Percentiles rank a stretch among this genome's conserved stretches.
These are phyloP conservation scores for Rhodomyrtus psidioides DNA, from an alignment of 441 rosid species.

Conservation along the genomic window DNA sequence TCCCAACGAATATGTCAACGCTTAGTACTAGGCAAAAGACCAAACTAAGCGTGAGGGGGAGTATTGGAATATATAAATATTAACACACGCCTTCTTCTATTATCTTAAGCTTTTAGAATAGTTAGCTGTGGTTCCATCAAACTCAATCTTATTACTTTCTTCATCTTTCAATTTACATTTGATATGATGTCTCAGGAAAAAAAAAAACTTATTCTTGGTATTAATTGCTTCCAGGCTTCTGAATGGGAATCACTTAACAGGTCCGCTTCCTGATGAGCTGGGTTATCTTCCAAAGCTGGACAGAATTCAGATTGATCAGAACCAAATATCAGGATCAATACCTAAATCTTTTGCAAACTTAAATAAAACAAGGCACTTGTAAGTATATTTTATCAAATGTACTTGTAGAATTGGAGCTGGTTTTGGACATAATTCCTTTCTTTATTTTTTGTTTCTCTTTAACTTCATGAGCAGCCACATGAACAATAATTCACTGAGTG, in stretches of 20 bases:
- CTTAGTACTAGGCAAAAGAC: no score
- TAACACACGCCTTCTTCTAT: no score
- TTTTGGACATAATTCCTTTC: background rate
- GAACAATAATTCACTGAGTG: constrained; percentile 96
- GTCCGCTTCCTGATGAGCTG: constrained; percentile 80
- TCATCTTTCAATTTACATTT: background rate
- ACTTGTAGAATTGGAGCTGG: background rate
- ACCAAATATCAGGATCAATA: constrained; percentile 67
- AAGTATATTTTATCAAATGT: constrained; percentile 28
- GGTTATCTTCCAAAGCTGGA: constrained; percentile 80
- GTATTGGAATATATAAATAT: no score
- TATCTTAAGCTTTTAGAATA: no score
- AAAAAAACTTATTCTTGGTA: constrained; percentile 1
- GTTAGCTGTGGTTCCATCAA: no score
- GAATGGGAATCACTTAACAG: constrained; percentile 74
- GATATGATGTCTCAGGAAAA: background rate
- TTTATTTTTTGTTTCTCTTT: constrained; percentile 8
- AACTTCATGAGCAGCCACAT: constrained; percentile 64
- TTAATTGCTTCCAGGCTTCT: constrained; percentile 57
- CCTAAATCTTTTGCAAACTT: constrained; percentile 79
- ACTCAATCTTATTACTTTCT: background rate
- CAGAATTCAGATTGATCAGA: constrained; percentile 93
- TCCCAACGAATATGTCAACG: no score
- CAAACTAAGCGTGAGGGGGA: no score
- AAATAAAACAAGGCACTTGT: constrained; percentile 87